These are phyloP conservation scores for Rutstroemia sp. DNA, from an alignment of 2,329 filamentous ascomycete species.

Conservation along the genomic window DNA sequence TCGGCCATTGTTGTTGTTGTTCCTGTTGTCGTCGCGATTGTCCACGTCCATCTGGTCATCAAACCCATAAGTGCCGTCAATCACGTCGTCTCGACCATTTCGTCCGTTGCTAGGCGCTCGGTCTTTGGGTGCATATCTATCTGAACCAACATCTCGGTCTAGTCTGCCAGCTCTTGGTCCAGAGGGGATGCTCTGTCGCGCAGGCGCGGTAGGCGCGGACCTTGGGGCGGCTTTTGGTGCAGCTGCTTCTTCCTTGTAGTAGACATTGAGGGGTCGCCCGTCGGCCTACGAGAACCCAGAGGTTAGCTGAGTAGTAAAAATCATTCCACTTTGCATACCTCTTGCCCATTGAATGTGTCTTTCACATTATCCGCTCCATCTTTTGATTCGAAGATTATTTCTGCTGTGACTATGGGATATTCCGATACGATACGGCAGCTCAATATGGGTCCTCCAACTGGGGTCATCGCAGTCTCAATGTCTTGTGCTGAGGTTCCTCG, in stretches of 20 bases:
- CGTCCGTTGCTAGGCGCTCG: constrained; percentile 17
- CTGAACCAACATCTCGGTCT: constrained; percentile 16
- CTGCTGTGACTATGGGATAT: constrained; percentile 65
- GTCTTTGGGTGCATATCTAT: constrained; percentile 21
- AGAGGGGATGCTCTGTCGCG: constrained; percentile 15
- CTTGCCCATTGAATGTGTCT: constrained; percentile 70
- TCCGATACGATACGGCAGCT: constrained; percentile 62
- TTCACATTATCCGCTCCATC: constrained; percentile 70
- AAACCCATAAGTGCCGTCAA: constrained; percentile 31
- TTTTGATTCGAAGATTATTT: constrained; percentile 66
- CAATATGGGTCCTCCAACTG: constrained; percentile 60
- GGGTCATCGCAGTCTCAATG: constrained; percentile 75
- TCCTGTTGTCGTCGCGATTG: constrained; percentile 15
- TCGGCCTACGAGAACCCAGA: constrained; percentile 49
- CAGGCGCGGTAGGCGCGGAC: not conserved
- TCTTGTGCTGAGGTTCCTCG: constrained; percentile 74
- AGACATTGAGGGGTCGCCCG: constrained; percentile 66
- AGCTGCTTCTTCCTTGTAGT: constrained; percentile 48
- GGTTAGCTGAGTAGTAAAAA: not conserved
- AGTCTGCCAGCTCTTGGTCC: constrained; percentile 26
- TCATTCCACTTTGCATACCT: constrained; percentile 40
- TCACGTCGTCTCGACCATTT: constrained; percentile 21
- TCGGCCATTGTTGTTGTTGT: constrained; percentile 9
- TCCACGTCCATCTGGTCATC: constrained; percentile 30
- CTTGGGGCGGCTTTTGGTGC: constrained; percentile 1